phyloP scores from a whole-genome alignment of 2,329 filamentous ascomycete genomes.

The Cadophora sp. region DNA sequence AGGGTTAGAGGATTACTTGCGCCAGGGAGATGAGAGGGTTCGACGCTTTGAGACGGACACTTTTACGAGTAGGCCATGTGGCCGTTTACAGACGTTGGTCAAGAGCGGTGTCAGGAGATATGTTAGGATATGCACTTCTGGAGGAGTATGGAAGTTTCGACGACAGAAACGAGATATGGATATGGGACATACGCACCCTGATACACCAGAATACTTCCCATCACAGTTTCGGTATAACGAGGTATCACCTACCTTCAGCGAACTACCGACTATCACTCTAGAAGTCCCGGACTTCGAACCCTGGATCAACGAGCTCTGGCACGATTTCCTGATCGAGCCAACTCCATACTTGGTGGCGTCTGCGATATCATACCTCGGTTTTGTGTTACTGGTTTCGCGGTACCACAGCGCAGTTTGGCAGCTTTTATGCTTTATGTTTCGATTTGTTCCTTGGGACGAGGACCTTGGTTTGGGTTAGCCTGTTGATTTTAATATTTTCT shows the following conservation, averaged over 20 bases:
- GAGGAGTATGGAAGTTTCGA: slow-evolving; percentile 22
- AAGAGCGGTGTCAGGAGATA: slow-evolving; percentile 33
- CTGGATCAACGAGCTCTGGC: slow-evolving; percentile 38
- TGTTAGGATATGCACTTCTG: slow-evolving; percentile 32
- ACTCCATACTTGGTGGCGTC: slow-evolving; percentile 39
- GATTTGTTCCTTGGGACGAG: slow-evolving; percentile 40
- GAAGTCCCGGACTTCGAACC: slow-evolving; percentile 35
- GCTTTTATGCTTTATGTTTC: slow-evolving; percentile 32
- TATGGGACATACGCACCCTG: neutral
- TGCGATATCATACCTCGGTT: slow-evolving; percentile 36
- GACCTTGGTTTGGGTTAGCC: slow-evolving; percentile 25
- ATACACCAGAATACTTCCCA: slow-evolving; percentile 19
- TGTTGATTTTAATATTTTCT: slow-evolving; percentile 1
- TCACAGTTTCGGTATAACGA: slow-evolving; percentile 25
- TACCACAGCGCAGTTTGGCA: slow-evolving; percentile 35
- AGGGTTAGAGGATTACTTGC: slow-evolving; percentile 67
- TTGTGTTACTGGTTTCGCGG: slow-evolving; percentile 34
- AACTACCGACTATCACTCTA: slow-evolving; percentile 24
- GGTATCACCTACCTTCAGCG: slow-evolving; percentile 6
- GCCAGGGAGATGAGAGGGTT: slow-evolving; percentile 36
- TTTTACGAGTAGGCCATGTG: slow-evolving; percentile 4
- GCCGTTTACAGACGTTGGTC: slow-evolving; percentile 21
- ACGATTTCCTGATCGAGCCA: slow-evolving; percentile 40
- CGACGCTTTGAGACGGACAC: neutral
- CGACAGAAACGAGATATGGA: neutral